Percentiles rank a stretch among this genome's conserved stretches.
phyloP scores from a whole-genome alignment of 352 stramenopile species.

The Phytopythium litorale region DNA sequence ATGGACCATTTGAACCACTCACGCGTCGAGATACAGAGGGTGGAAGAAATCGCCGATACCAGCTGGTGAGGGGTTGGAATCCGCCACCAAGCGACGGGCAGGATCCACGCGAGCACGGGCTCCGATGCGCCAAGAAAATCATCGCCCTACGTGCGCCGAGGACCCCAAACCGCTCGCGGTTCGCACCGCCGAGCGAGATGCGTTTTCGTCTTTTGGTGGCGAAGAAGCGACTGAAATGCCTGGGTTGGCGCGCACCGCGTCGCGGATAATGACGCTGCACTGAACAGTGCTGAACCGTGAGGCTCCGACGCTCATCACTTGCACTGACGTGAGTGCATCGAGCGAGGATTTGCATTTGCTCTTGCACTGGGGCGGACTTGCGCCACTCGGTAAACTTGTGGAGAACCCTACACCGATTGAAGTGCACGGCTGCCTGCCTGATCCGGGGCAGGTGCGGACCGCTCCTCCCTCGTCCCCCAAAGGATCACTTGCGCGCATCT shows the following conservation, averaged over 20 bases:
- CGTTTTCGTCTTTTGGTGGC: background rate
- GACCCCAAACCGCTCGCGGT: background rate
- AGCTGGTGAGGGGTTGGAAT: background rate
- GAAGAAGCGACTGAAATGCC: background rate
- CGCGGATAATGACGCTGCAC: background rate
- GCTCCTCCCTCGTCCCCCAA: background rate
- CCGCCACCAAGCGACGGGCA: background rate
- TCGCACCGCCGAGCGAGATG: background rate
- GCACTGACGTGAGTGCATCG: background rate
- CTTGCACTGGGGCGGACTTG: background rate
- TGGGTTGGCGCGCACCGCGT: background rate
- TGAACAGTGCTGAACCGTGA: background rate
- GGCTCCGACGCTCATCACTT: background rate
- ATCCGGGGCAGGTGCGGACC: background rate
- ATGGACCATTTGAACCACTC: background rate
- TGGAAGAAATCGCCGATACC: background rate
- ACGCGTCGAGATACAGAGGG: background rate
- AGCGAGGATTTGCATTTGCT: background rate
- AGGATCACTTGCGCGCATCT: background rate
- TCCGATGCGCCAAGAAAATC: background rate
- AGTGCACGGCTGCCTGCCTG: background rate
- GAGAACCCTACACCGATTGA: background rate
- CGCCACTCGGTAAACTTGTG: background rate
- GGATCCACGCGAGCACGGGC: background rate
- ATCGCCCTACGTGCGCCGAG: background rate